Percentiles rank a stretch among this genome's conserved stretches.
These are phyloP conservation scores for Trichoderma oligosporum DNA, from an alignment of 2,329 filamentous ascomycete genomes.

Conservation along the genomic window DNA sequence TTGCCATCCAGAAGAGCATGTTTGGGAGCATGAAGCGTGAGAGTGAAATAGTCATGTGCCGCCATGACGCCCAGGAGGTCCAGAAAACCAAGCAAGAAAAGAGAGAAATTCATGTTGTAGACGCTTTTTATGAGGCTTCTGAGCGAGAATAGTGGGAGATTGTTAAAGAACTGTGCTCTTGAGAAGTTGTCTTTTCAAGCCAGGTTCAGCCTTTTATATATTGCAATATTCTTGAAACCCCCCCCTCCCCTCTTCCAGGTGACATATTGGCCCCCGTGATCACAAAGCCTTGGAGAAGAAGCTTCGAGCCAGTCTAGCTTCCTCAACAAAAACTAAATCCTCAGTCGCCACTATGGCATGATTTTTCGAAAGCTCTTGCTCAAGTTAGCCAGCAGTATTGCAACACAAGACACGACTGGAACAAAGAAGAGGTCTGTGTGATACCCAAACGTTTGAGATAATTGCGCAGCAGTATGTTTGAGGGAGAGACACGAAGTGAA, in stretches of 20 bases:
- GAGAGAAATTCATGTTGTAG: neutral
- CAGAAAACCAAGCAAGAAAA: neutral
- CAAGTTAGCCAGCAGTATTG: neutral
- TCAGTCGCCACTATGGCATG: constrained; percentile 1
- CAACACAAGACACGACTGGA: neutral
- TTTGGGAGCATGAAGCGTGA: constrained; percentile 27
- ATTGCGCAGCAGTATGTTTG: neutral
- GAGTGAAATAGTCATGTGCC: constrained; percentile 25
- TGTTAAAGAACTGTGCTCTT: neutral
- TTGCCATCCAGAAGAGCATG: constrained; percentile 25
- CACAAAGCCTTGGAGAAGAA: no score
- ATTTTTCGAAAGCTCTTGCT: neutral
- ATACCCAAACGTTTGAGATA: neutral
- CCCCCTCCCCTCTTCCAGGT: no score
- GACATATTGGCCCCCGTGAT: neutral
- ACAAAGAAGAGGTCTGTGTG: neutral
- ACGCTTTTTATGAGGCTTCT: no score
- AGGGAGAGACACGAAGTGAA: neutral
- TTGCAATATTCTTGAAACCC: neutral
- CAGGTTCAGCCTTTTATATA: neutral
- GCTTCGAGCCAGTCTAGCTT: neutral
- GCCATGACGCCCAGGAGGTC: constrained; percentile 1
- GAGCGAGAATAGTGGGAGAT: no score
- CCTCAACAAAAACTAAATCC: neutral
- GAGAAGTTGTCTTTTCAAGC: no score